These are phyloP conservation scores for Apophysomyces variabilis DNA, from an alignment of 371 early-diverging fungal species.

Conservation along the genomic window DNA sequence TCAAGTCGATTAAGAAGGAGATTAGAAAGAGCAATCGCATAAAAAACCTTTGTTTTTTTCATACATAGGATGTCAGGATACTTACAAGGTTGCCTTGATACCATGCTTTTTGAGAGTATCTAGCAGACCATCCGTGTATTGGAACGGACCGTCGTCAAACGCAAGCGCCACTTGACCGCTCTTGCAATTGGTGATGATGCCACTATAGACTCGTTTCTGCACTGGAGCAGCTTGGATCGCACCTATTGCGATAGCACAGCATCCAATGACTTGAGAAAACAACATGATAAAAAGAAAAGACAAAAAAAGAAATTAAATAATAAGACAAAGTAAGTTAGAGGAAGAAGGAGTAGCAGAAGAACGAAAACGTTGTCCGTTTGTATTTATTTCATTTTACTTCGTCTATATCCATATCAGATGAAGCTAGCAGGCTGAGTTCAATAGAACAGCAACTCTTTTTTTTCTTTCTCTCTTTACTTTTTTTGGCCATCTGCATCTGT, in stretches of 20 bases:
- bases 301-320: neutral
- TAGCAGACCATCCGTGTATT: conserved; percentile 52
- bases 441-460: no score
- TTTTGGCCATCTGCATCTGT: no score
- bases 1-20: neutral
- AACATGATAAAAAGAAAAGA: neutral
- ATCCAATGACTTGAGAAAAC: neutral
- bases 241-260: neutral
- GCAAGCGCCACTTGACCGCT: conserved; percentile 40
- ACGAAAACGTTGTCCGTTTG: no score
- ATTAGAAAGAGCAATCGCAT: no score
- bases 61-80: neutral
- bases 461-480: no score
- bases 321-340: neutral
- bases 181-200: neutral
- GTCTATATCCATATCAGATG: no score
- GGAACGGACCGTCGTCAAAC: conserved; percentile 71
- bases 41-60: neutral
- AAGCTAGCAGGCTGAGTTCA: no score
- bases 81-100: conserved; percentile 65
- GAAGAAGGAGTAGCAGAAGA: neutral
- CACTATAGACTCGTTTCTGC: neutral
- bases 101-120: conserved; percentile 42
- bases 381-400: no score
- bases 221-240: neutral